Conservation (phyloP, 2,329 filamentous ascomycete genomes). For the Fusarium sambucinum region DNA sequence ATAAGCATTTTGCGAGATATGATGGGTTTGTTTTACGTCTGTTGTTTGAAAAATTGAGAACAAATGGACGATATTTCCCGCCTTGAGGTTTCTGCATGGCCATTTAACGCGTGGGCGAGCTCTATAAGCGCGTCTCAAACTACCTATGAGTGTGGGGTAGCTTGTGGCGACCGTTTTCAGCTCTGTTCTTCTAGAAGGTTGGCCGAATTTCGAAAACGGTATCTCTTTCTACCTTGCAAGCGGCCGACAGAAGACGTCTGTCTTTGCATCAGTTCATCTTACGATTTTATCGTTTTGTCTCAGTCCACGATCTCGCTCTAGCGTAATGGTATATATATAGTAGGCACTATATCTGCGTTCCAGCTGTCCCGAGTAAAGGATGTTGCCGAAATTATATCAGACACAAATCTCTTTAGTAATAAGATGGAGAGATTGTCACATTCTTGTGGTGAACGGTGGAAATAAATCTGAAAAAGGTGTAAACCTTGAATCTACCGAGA, state of each 20-base stretch:
- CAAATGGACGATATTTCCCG: conserved; percentile 8
- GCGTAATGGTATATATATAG: conserved; percentile 5
- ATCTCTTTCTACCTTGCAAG: conserved; percentile 7
- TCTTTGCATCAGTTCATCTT: conserved; percentile 27
- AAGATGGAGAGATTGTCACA: conserved; percentile 27
- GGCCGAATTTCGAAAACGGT: conserved; percentile 16
- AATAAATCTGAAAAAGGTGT: conserved; percentile 28
- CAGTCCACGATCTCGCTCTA: conserved; percentile 14
- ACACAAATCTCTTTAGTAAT: conserved; percentile 29
- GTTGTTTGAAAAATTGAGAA: neutral
- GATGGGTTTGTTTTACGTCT: neutral
- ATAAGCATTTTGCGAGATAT: conserved; percentile 71
- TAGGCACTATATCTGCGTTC: conserved; percentile 27
- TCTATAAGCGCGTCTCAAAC: conserved; percentile 31
- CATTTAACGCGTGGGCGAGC: conserved; percentile 35
- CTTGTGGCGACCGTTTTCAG: neutral
- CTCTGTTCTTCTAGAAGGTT: conserved; percentile 30
- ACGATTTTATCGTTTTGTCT: neutral
- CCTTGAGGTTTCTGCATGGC: conserved; percentile 17
- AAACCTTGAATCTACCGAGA: conserved; percentile 6
- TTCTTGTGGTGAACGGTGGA: conserved; percentile 35
- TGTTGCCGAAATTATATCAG: conserved; percentile 16
- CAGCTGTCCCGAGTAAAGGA: conserved; percentile 4
- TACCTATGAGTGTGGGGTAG: conserved; percentile 33
- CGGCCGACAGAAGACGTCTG: conserved; percentile 25